These are phyloP conservation scores for Trichoderma gamsii DNA, from an alignment of 495 filamentous ascomycete genomes.

Conservation along the genomic window DNA sequence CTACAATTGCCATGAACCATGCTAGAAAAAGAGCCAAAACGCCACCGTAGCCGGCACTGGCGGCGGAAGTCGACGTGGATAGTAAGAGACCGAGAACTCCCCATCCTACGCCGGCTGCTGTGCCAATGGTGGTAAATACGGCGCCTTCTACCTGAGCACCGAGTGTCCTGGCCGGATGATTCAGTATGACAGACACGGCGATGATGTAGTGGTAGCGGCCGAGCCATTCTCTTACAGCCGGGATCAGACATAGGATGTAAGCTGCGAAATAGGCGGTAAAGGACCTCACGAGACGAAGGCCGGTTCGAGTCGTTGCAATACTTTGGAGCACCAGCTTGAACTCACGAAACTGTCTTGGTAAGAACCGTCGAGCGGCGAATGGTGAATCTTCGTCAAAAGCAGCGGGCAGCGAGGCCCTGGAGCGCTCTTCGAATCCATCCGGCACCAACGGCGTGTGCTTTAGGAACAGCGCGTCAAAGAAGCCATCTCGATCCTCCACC, in stretches of 20 bases:
- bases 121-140: slow-evolving; percentile 46
- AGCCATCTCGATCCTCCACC: slow-evolving; percentile 50
- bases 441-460: slow-evolving; percentile 24
- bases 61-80: slow-evolving; percentile 39
- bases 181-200: slow-evolving; percentile 46
- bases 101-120: slow-evolving; percentile 50
- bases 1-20: slow-evolving; percentile 45
- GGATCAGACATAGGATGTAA: slow-evolving; percentile 49
- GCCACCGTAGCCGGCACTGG: slow-evolving; percentile 45
- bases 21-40: slow-evolving; percentile 47
- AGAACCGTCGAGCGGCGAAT: slow-evolving; percentile 37
- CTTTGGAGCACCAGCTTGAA: slow-evolving; percentile 28
- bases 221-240: slow-evolving; percentile 36
- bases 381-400: slow-evolving; percentile 14
- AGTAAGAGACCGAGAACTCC: slow-evolving; percentile 48
- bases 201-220: slow-evolving; percentile 50
- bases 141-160: slow-evolving; percentile 52
- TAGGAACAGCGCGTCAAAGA: slow-evolving; percentile 53
- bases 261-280: slow-evolving; percentile 49
- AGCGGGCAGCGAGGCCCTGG: slow-evolving; percentile 9
- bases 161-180: slow-evolving; percentile 48
- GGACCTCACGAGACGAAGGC: slow-evolving; percentile 45
- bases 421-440: neutral
- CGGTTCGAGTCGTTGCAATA: slow-evolving; percentile 38
- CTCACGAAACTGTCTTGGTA: slow-evolving; percentile 41